Evolutionary conservation across 164 flowering plant genomes (phyloP).

Genomic region (Magnolia sinica): DNA sequence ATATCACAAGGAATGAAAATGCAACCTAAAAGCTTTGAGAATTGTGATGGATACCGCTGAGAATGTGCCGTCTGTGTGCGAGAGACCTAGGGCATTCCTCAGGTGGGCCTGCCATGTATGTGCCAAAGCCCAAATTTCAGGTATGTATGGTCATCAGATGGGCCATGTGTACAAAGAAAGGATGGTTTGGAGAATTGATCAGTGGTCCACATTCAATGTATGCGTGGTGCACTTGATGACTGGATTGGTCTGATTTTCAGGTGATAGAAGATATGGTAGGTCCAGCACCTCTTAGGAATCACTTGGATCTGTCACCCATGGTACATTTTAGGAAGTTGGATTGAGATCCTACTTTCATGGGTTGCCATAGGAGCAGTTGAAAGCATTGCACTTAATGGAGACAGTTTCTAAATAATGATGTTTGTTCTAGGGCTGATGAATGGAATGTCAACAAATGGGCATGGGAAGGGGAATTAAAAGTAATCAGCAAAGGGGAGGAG

Average conservation of each 20-base stretch:
- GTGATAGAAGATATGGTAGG: too few species aligned
- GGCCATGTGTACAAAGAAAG: background rate
- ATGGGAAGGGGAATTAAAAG: slow-evolving; percentile 92
- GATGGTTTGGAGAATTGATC: background rate
- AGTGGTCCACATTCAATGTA: background rate
- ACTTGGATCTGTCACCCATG: too few species aligned
- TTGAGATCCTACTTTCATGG: too few species aligned
- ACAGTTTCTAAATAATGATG: slow-evolving; percentile 5
- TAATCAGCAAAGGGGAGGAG: slow-evolving; percentile 91
- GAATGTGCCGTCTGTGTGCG: background rate
- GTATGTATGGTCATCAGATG: background rate
- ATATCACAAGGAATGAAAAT: background rate
- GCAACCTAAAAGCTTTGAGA: background rate
- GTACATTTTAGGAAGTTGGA: too few species aligned
- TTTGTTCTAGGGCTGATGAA: slow-evolving; percentile 83
- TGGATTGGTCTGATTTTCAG: too few species aligned
- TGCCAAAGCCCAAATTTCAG: background rate
- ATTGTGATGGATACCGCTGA: background rate
- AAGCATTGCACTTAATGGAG: background rate
- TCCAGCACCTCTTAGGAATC: too few species aligned
- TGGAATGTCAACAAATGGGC: slow-evolving; percentile 99
- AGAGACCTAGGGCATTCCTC: background rate
- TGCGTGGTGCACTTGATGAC: background rate
- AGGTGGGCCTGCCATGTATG: background rate
- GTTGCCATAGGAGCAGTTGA: background rate